Conservation (phyloP, 805 yeast species). For the Wickerhamomyces canadensis region DNA sequence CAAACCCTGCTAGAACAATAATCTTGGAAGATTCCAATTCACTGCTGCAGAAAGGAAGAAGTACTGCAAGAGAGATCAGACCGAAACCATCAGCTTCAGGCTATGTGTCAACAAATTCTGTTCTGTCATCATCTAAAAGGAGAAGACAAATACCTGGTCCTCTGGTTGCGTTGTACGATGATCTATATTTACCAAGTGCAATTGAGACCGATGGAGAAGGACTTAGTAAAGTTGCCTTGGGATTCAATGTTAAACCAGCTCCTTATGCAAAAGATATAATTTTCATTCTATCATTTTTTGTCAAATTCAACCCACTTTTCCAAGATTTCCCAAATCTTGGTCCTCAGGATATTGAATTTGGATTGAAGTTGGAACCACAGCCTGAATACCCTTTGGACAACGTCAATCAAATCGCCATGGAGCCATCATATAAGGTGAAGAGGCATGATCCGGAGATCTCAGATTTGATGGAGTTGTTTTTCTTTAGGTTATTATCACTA, state of each 20-base stretch:
- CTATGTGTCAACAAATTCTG: no score
- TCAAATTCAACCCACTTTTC: constrained; percentile 17
- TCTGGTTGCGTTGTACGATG: constrained; percentile 13
- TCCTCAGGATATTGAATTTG: constrained; percentile 23
- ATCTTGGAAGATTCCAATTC: constrained; percentile 18
- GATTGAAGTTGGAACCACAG: constrained; percentile 13
- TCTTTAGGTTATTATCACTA: constrained; percentile 11
- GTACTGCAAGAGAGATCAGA: constrained; percentile 12
- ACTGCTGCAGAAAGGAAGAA: constrained; percentile 18
- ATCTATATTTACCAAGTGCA: constrained; percentile 6
- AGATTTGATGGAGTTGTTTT: constrained; percentile 12
- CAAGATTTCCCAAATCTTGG: constrained; percentile 15
- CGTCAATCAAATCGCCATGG: constrained; percentile 8
- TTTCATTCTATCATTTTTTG: constrained; percentile 15
- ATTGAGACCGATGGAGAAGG: not conserved
- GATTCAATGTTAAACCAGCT: constrained; percentile 19
- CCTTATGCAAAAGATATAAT: constrained; percentile 21
- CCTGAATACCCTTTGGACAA: constrained; percentile 10
- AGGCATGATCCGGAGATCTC: constrained; percentile 8
- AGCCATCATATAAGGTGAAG: not conserved
- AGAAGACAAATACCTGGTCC: constrained; percentile 22
- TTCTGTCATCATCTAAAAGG: constrained; percentile 3
- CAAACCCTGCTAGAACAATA: no score
- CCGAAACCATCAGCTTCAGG: no score
- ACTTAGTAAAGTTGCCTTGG: constrained; percentile 17